Base-by-base conservation (phyloP, 495 filamentous ascomycete species). In the Ramalina peruviana region DNA sequence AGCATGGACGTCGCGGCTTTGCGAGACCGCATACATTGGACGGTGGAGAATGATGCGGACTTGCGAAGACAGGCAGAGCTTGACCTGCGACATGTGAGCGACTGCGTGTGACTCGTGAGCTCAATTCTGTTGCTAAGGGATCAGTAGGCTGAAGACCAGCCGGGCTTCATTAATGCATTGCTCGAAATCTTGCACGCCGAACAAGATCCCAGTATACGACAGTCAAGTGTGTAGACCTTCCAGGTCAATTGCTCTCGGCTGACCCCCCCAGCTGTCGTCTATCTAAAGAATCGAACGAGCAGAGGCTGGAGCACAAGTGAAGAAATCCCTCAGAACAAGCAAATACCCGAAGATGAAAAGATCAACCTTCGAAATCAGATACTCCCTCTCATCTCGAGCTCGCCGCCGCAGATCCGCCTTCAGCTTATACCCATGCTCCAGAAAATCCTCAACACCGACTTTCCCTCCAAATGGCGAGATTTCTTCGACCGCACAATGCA, bases 281-380 rank as follows among this genome's bases (percentile, higher is more conserved):
- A 97, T 67, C 75, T 98, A 61, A 98, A 98, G 72, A 95, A 97
- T 65, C 83, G 89, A 60, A 84, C 95, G 62, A 87, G 79, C 62
- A 82, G 88, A 59, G 88, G 85, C 49, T 98, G 92, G 92, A 72
- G 81, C 33, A 78, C 75, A 42, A 73, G 75, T 60, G 86, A 94
- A 56, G 86, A 94, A 17, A 68, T 52, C 47, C 51, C 45, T 26
- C 71, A 72, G 57, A 74, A 67, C 61, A 78, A 70, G 58, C 73
- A 79, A 42, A 92, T 98, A 63, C 73, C 84, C 49, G 90, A 96
- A 58, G 78, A 83, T 53, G 92, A 93, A 65, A 95, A 94, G 66
- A 73, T 76, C n/a, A 75, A 79, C 49, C 87, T 97, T 61, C 78
- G 89, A 50, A 81, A 88, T 55, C 81, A 88, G 38, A 70, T 98